These are phyloP conservation scores for Chalciporus sp. DNA, from an alignment of 1,284 basidiomycete species.

Conservation along the genomic window DNA sequence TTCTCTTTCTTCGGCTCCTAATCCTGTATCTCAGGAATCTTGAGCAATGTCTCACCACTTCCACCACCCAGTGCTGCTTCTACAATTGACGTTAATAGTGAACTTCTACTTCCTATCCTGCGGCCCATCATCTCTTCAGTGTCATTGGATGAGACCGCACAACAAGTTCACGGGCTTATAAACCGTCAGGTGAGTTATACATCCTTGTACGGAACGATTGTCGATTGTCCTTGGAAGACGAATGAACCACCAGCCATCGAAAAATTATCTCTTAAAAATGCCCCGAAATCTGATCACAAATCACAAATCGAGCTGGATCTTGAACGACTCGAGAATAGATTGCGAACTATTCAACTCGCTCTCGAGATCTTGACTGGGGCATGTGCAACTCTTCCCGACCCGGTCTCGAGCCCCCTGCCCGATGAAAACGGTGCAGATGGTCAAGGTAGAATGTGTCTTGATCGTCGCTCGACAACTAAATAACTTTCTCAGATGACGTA, in stretches of 20 bases:
- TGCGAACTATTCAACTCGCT: slow-evolving; percentile 77
- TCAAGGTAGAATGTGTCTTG: slow-evolving; percentile 29
- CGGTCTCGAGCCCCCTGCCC: slow-evolving; percentile 40
- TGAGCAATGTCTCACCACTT: slow-evolving; percentile 76
- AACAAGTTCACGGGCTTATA: slow-evolving; percentile 56
- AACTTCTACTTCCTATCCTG: slow-evolving; percentile 74
- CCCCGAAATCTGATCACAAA: slow-evolving; percentile 74
- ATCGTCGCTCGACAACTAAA: background rate
- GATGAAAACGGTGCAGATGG: slow-evolving; percentile 44
- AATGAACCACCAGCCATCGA: slow-evolving; percentile 53
- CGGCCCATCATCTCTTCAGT: slow-evolving; percentile 67
- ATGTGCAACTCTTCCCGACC: slow-evolving; percentile 88
- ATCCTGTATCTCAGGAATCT: slow-evolving; percentile 52
- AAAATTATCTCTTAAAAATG: slow-evolving; percentile 58
- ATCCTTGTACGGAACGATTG: background rate
- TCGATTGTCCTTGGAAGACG: slow-evolving; percentile 33
- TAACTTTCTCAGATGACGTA: slow-evolving; percentile 18
- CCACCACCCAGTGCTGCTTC: slow-evolving; percentile 66
- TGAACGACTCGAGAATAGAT: slow-evolving; percentile 69
- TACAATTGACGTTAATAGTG: slow-evolving; percentile 67
- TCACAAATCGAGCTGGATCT: slow-evolving; percentile 68
- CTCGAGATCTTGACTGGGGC: slow-evolving; percentile 85
- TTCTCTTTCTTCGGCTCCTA: slow-evolving; percentile 3
- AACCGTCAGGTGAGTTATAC: slow-evolving; percentile 48
- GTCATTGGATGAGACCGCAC: slow-evolving; percentile 57